Conservation (phyloP, 2,329 filamentous ascomycete genomes). For the Epichloe uncinata region DNA sequence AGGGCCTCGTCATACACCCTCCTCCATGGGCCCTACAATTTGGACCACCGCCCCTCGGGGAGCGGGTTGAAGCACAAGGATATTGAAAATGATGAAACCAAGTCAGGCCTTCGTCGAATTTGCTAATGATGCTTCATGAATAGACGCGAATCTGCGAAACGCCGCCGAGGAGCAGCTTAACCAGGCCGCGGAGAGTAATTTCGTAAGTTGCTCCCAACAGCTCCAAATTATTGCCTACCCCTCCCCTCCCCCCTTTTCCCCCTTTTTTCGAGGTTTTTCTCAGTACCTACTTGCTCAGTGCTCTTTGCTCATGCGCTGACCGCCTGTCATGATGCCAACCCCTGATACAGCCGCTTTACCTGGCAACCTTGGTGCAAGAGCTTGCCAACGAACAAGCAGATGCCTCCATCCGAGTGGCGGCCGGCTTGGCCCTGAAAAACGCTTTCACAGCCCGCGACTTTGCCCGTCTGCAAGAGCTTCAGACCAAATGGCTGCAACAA, state of each 20-base stretch:
- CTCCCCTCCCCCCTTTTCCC: background rate
- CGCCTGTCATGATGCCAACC: background rate
- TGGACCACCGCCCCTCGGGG: background rate
- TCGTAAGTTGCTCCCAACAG: slow-evolving; percentile 45
- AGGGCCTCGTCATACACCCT: slow-evolving; percentile 1
- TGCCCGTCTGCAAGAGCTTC: slow-evolving; percentile 73
- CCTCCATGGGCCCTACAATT: background rate
- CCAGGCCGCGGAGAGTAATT: slow-evolving; percentile 88
- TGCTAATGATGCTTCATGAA: slow-evolving; percentile 9
- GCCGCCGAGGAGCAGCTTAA: slow-evolving; percentile 87
- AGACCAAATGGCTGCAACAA: slow-evolving; percentile 82
- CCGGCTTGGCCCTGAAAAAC: slow-evolving; percentile 95
- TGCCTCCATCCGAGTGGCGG: slow-evolving; percentile 78
- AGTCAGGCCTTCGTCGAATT: background rate
- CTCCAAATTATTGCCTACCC: too few species aligned
- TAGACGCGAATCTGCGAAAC: slow-evolving; percentile 82
- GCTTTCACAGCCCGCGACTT: slow-evolving; percentile 91
- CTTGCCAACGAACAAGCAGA: slow-evolving; percentile 81
- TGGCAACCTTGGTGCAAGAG: slow-evolving; percentile 83
- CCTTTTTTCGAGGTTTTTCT: background rate
- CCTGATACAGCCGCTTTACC: slow-evolving; percentile 63
- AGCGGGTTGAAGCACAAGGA: background rate
- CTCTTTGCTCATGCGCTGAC: background rate
- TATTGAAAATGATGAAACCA: background rate
- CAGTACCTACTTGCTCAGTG: background rate